A percentile compares a stretch with the other conserved stretches of the same genome.
These are phyloP conservation scores for Inonotus obliquus DNA, from an alignment of 1,284 basidiomycete genomes.

Conservation along the genomic window DNA sequence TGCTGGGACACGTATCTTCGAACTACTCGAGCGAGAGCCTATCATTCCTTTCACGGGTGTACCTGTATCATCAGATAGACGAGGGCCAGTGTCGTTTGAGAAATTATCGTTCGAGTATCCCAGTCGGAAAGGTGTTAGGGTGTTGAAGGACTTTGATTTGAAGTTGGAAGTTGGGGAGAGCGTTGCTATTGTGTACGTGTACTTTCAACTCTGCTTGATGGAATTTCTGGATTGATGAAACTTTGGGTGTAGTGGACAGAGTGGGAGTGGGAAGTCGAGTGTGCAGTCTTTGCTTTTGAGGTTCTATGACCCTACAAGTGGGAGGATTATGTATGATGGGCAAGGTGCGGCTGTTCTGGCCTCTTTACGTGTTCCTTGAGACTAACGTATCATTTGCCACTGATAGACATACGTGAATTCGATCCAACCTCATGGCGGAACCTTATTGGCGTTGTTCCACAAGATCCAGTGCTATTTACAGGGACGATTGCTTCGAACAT, in stretches of 20 bases:
- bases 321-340: constrained; percentile 81
- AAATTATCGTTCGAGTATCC: constrained; percentile 85
- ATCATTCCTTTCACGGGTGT: constrained; percentile 68
- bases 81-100: constrained; percentile 74
- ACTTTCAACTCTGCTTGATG: too few species aligned
- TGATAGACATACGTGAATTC: constrained; percentile 76
- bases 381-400: constrained; percentile 1
- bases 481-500: constrained; percentile 94
- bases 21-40: constrained; percentile 80
- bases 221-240: too few species aligned
- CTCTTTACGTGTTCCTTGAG: too few species aligned
- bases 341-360: constrained; percentile 49
- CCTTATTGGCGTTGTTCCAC: constrained; percentile 83
- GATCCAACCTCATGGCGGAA: constrained; percentile 81
- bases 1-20: constrained; percentile 90
- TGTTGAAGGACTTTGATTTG: constrained; percentile 77
- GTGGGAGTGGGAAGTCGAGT: constrained; percentile 90
- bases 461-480: constrained; percentile 76
- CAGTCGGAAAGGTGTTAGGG: constrained; percentile 69
- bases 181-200: constrained; percentile 88
- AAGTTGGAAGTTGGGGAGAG: constrained; percentile 80
- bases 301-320: constrained; percentile 88
- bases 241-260: constrained; percentile 58
- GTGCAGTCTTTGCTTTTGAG: constrained; percentile 85
- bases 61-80: constrained; percentile 46